Conservation (phyloP, 306 rosid genomes). For the Parietaria judaica region DNA sequence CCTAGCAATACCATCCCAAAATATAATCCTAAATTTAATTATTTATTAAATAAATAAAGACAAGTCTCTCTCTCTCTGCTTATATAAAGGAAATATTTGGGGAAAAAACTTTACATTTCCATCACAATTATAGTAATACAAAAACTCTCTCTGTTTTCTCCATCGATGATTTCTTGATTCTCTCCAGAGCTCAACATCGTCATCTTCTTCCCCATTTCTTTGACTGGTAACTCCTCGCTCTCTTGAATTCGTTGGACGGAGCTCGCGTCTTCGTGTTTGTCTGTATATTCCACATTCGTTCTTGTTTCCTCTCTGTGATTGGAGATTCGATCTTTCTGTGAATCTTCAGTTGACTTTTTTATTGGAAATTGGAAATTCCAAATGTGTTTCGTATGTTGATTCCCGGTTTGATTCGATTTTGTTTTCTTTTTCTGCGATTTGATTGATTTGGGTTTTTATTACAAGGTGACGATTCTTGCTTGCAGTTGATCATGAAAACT, state of each 20-base stretch:
- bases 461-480: no score
- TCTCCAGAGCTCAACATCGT: background rate
- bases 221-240: constrained; percentile 21
- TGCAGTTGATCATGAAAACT: no score
- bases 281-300: constrained; percentile 4
- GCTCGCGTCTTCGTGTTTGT: background rate
- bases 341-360: background rate
- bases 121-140: no score
- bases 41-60: constrained; percentile 17
- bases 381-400: background rate
- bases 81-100: background rate
- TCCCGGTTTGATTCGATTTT: background rate
- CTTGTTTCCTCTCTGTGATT: background rate
- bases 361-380: constrained; percentile 1
- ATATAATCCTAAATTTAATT: constrained; percentile 33
- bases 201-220: background rate
- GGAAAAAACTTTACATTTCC: background rate
- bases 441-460: no score
- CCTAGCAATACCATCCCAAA: constrained; percentile 62
- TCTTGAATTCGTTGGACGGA: background rate
- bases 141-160: background rate
- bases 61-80: constrained; percentile 1
- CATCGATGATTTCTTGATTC: background rate
- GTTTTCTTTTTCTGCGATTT: background rate
- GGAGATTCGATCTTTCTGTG: constrained; percentile 13